phyloP scores from a whole-genome alignment of 768 basidiomycete genomes.

The Antrodiella citrinella region DNA sequence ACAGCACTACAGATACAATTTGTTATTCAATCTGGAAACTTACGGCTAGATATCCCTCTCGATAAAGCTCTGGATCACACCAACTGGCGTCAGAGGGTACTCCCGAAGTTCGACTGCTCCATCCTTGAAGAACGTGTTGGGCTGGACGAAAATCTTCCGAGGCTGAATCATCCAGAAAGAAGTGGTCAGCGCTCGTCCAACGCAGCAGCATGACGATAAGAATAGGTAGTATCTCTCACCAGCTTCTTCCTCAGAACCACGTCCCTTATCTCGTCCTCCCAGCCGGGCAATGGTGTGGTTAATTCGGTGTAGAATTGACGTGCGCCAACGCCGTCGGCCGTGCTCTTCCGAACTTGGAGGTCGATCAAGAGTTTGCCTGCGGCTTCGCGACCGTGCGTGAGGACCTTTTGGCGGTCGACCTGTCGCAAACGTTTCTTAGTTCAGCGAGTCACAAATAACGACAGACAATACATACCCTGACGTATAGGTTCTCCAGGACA shows the following conservation, averaged over 20 bases:
- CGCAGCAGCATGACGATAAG: not conserved
- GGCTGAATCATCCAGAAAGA: slow-evolving; percentile 43
- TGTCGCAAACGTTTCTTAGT: slow-evolving; percentile 17
- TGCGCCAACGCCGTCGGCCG: slow-evolving; percentile 77
- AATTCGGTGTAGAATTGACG: slow-evolving; percentile 71
- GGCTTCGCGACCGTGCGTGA: slow-evolving; percentile 55
- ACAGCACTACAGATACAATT: too few species aligned
- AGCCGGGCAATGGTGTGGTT: slow-evolving; percentile 62
- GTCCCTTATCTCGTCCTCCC: slow-evolving; percentile 72
- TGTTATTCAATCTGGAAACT: too few species aligned
- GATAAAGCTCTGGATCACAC: slow-evolving; percentile 76
- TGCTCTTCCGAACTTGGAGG: slow-evolving; percentile 79
- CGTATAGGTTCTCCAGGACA: slow-evolving; percentile 57
- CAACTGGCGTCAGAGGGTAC: slow-evolving; percentile 65
- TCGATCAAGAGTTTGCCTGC: slow-evolving; percentile 72
- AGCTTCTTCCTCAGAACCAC: slow-evolving; percentile 73
- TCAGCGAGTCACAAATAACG: not conserved
- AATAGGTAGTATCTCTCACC: slow-evolving; percentile 31
- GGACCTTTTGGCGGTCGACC: slow-evolving; percentile 67
- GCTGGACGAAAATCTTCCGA: slow-evolving; percentile 80
- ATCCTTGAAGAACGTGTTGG: slow-evolving; percentile 63
- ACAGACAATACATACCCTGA: slow-evolving; percentile 41
- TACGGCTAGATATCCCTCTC: slow-evolving; percentile 36
- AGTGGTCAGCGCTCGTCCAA: not conserved
- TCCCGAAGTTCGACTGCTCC: slow-evolving; percentile 71